phyloP scores from a whole-genome alignment of 2,329 filamentous ascomycete species.

The Aspergillus glaucus region DNA sequence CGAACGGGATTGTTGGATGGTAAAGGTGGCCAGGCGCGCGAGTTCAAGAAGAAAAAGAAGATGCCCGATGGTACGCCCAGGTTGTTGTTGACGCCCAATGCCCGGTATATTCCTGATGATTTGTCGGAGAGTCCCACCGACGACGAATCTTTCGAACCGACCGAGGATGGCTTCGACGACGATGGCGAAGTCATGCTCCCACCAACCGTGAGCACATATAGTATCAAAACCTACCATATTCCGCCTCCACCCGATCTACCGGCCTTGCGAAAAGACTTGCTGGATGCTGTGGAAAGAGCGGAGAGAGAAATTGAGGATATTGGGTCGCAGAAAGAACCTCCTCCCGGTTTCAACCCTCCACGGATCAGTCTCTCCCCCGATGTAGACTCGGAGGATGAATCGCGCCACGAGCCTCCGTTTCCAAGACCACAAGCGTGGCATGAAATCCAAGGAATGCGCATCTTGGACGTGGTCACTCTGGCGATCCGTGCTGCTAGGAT shows the following conservation, averaged over 20 bases:
- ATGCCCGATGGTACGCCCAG: constrained; percentile 34
- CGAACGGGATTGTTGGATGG: constrained; percentile 88
- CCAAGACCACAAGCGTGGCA: constrained; percentile 59
- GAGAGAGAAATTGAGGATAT: constrained; percentile 56
- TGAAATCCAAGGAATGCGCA: constrained; percentile 84
- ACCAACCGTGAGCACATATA: constrained; percentile 96
- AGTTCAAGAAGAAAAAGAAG: constrained; percentile 51
- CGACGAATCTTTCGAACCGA: constrained; percentile 27
- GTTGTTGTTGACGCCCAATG: constrained; percentile 34
- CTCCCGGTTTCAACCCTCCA: constrained; percentile 21
- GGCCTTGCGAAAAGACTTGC: constrained; percentile 65
- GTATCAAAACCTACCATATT: constrained; percentile 71
- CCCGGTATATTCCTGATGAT: constrained; percentile 32
- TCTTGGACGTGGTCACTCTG: constrained; percentile 86
- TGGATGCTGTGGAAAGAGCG: constrained; percentile 63
- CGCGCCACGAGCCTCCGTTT: constrained; percentile 12
- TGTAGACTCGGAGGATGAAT: constrained; percentile 41
- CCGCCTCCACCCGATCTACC: constrained; percentile 77
- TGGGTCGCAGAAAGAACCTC: constrained; percentile 24
- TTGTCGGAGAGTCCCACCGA: constrained; percentile 47
- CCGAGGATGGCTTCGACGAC: constrained; percentile 47
- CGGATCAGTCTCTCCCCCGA: constrained; percentile 27
- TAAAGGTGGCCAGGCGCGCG: constrained; percentile 79
- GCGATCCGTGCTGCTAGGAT: constrained; percentile 94
- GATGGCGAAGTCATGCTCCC: constrained; percentile 75